Evolutionary conservation across 148 eudicot genomes (phyloP), one percentile per base, ranked within the genome.

Genomic region (Linanthus parryae): DNA sequence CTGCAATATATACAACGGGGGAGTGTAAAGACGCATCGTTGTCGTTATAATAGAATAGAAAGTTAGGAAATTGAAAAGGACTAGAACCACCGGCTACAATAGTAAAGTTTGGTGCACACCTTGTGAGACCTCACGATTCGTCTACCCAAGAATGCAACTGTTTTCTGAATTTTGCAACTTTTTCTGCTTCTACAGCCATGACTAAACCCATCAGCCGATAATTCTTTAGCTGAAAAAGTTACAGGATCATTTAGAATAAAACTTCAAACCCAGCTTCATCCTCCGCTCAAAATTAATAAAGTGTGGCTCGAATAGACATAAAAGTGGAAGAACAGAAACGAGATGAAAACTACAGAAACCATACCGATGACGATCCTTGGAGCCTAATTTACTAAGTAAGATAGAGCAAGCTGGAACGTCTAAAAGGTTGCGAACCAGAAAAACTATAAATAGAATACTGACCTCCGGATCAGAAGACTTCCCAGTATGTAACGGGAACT

Each of bases 101-200:
- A n/a, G n/a, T n/a, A n/a, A n/a, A n/a, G n/a, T n/a, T n/a, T n/a
- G n/a, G n/a, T n/a, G n/a, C n/a, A n/a, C n/a, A n/a, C n/a, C 45
- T 24, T 7, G 26, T 1, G 23, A 29, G 36, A 34, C 42, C 27
- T 72, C 61, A 88, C 45, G 61, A 67, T 19, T 78, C 92, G 22
- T 69, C 78, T 41, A 94, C 78, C 48, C 84, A 70, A 38, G 80
- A 69, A 15, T 50, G 83, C 75, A 88, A 58, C 69, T 78, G 75
- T 45, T 78, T 40, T 17, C 83, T 68, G 63, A 88, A 84, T 19
- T 36, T 54, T 14, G 75, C 48, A 23, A 67, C 44, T 69, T 82
- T 79, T 9, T 69, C 75, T 22, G 91, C 88, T 67, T 88, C 76
- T 24, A 92, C 60, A 36, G 80, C 81, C 95, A 92, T 88, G 45